These are phyloP conservation scores for Zygoascus sp. DNA, from an alignment of 1,139 yeast genomes.

Conservation along the genomic window DNA sequence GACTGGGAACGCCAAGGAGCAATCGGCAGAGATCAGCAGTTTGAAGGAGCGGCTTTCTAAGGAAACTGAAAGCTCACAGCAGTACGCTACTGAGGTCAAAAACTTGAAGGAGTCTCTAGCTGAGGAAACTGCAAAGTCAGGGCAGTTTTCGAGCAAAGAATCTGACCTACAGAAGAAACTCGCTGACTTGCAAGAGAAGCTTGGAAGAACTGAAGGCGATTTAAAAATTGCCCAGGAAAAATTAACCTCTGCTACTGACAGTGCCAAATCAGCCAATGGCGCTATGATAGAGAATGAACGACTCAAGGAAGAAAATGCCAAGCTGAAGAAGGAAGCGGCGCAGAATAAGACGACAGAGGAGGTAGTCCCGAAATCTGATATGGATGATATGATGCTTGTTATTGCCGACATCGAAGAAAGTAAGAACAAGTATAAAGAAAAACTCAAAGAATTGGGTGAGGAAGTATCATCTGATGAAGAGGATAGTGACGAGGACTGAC, in stretches of 20 bases:
- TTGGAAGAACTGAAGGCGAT: slow-evolving; percentile 18
- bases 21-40: background rate
- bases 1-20: too few species aligned
- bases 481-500: slow-evolving; percentile 52
- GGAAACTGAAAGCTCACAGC: background rate
- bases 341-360: slow-evolving; percentile 17
- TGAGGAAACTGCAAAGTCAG: background rate
- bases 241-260: background rate
- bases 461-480: slow-evolving; percentile 44
- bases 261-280: background rate
- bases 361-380: slow-evolving; percentile 54
- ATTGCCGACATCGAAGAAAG: slow-evolving; percentile 73
- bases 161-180: background rate
- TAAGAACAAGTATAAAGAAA: slow-evolving; percentile 53
- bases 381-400: slow-evolving; percentile 72
- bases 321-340: slow-evolving; percentile 13
- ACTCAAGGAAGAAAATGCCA: slow-evolving; percentile 21
- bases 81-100: background rate
- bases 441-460: slow-evolving; percentile 46
- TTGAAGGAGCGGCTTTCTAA: background rate
- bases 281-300: slow-evolving; percentile 14
- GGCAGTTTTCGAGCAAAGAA: background rate
- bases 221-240: slow-evolving; percentile 16
- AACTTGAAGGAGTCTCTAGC: background rate
- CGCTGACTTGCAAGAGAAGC: slow-evolving; percentile 1